These are phyloP conservation scores for Lecanoromycetidae sp. DNA, from an alignment of 2,329 filamentous ascomycete genomes.

Conservation along the genomic window DNA sequence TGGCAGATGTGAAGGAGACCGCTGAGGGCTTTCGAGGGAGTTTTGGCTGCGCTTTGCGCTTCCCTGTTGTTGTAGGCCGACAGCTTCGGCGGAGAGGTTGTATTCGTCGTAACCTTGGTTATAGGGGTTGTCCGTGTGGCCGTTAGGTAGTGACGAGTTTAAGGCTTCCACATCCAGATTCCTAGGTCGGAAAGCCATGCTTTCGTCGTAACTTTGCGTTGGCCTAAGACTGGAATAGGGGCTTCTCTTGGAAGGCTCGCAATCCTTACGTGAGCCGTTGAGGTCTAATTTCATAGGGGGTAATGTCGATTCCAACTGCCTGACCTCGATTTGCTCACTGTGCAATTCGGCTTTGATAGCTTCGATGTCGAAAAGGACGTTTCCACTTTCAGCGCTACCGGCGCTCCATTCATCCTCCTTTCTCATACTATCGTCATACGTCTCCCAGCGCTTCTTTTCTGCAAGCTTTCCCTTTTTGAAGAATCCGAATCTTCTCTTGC, in stretches of 20 bases:
- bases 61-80: not conserved
- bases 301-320: conserved; percentile 74
- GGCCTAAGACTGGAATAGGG: conserved; percentile 25
- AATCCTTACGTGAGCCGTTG: conserved; percentile 21
- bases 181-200: conserved; percentile 19
- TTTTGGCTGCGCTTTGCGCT: not conserved
- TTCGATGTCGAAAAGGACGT: conserved; percentile 85
- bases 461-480: conserved; percentile 65
- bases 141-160: conserved; percentile 10
- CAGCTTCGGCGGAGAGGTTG: conserved; percentile 8
- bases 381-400: conserved; percentile 27
- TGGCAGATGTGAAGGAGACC: not conserved
- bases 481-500: conserved; percentile 59
- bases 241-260: conserved; percentile 15
- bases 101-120: conserved; percentile 17
- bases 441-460: conserved; percentile 85
- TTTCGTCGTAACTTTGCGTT: conserved; percentile 32
- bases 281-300: conserved; percentile 77
- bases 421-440: conserved; percentile 56
- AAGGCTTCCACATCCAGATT: conserved; percentile 11
- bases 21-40: conserved; percentile 1
- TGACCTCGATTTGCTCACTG: conserved; percentile 56
- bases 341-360: conserved; percentile 81
- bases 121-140: conserved; percentile 15
- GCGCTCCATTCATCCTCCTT: conserved; percentile 25